phyloP scores from a whole-genome alignment of 129 eudicot genomes.

The Chrysanthemum lavandulifolium region DNA sequence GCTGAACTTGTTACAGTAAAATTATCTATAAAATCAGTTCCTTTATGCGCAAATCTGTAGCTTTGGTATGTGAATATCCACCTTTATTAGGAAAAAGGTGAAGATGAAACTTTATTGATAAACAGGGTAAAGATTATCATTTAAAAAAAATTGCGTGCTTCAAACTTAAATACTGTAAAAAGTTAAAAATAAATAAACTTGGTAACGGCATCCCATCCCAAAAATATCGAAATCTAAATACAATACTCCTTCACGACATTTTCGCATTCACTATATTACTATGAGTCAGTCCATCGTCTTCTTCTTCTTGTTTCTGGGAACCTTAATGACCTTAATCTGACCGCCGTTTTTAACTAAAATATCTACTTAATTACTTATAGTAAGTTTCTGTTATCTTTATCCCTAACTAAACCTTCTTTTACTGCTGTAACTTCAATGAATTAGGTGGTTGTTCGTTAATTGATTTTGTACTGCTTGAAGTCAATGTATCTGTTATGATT shows the following conservation, averaged over 20 bases:
- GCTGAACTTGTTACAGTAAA: conserved; percentile 10
- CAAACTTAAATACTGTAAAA: no score
- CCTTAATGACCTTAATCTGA: conserved; percentile 17
- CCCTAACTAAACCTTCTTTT: background rate
- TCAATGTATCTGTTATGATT: conserved; percentile 5
- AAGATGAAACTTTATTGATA: no score
- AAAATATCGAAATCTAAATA: conserved; percentile 6
- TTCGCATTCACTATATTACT: background rate
- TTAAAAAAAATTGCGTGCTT: no score
- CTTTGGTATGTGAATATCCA: no score
- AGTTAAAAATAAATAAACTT: background rate
- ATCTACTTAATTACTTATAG: conserved; percentile 14
- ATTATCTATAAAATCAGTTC: background rate
- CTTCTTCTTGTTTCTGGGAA: conserved; percentile 29
- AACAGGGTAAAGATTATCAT: no score
- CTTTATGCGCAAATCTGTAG: no score
- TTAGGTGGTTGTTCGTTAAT: background rate
- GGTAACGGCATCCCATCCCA: conserved; percentile 24
- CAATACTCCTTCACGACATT: background rate
- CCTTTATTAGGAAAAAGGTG: no score
- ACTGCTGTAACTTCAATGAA: background rate
- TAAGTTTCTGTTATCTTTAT: background rate
- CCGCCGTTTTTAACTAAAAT: background rate
- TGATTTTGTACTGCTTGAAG: background rate
- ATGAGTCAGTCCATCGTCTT: conserved; percentile 21